phyloP scores from a whole-genome alignment of 179 eudicot species.

The Kewa caespitosa region DNA sequence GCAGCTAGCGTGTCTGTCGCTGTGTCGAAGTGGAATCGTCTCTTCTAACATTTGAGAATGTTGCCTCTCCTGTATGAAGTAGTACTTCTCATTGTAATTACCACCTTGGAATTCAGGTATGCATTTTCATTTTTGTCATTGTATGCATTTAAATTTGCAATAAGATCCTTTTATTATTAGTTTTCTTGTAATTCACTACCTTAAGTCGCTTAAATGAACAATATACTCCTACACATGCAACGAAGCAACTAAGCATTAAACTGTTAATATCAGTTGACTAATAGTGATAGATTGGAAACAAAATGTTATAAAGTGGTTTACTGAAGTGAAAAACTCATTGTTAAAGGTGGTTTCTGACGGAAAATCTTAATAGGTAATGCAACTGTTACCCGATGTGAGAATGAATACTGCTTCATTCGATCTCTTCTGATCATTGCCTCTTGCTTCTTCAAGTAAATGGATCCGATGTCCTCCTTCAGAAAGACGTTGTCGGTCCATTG shows the following conservation, averaged over 20 bases:
- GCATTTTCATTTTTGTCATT: not conserved
- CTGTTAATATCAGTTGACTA: no score
- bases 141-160: not conserved
- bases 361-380: no score
- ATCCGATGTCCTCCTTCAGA: slow-evolving; percentile 51
- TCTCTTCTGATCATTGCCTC: slow-evolving; percentile 59
- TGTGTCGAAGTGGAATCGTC: slow-evolving; percentile 25
- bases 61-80: slow-evolving; percentile 54
- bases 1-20: slow-evolving; percentile 27
- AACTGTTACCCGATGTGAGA: slow-evolving; percentile 70
- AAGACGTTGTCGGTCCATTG: slow-evolving; percentile 53
- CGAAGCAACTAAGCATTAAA: no score
- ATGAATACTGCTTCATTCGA: slow-evolving; percentile 73
- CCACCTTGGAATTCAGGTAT: not conserved
- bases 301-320: not conserved
- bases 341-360: no score
- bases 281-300: not conserved
- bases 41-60: slow-evolving; percentile 45
- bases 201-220: no score
- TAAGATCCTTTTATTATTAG: no score
- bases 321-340: no score
- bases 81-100: no score
- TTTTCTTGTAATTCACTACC: no score
- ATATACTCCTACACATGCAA: no score
- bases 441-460: slow-evolving; percentile 49